A percentile compares a stretch with the other conserved stretches of the same genome.
Evolutionary conservation across 306 rosid genomes (phyloP).

Genomic region (Geum urbanum): DNA sequence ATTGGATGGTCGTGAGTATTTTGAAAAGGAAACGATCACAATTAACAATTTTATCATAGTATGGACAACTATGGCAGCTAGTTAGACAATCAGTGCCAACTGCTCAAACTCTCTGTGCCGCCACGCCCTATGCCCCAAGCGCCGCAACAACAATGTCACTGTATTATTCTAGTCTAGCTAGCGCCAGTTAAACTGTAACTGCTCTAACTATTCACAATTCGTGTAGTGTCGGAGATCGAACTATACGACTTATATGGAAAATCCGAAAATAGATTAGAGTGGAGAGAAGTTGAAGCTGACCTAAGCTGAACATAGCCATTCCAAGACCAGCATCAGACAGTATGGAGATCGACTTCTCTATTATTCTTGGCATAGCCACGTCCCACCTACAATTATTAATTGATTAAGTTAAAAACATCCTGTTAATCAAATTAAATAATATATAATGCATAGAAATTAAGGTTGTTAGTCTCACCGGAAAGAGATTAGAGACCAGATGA

Average conservation of each 20-base stretch:
- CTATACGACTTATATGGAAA: too few relatives aligned
- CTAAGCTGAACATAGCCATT: conserved; percentile 99
- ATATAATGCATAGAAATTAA: not conserved
- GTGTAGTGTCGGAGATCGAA: too few relatives aligned
- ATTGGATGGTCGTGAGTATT: conserved; percentile 30
- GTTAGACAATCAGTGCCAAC: conserved; percentile 8
- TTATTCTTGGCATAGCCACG: conserved; percentile 80
- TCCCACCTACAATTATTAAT: conserved; percentile 55
- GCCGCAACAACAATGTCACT: not conserved
- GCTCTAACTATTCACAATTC: too few relatives aligned
- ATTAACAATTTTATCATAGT: not conserved
- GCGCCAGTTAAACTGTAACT: too few relatives aligned
- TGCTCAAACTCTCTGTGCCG: not conserved
- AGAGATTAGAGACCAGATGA: conserved; percentile 81
- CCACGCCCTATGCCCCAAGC: not conserved
- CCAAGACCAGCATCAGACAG: conserved; percentile 98
- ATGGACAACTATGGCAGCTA: not conserved
- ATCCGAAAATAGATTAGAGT: not conserved
- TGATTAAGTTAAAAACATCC: not conserved
- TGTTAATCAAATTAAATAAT: not conserved
- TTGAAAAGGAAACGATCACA: not conserved
- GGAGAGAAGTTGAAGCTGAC: conserved; percentile 35
- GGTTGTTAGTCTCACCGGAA: conserved; percentile 48
- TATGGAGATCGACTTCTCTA: conserved; percentile 79
- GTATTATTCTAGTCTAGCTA: too few relatives aligned